These are phyloP conservation scores for Fusarium sterilihyphosum DNA, from an alignment of 2,329 filamentous ascomycete genomes.

Conservation along the genomic window DNA sequence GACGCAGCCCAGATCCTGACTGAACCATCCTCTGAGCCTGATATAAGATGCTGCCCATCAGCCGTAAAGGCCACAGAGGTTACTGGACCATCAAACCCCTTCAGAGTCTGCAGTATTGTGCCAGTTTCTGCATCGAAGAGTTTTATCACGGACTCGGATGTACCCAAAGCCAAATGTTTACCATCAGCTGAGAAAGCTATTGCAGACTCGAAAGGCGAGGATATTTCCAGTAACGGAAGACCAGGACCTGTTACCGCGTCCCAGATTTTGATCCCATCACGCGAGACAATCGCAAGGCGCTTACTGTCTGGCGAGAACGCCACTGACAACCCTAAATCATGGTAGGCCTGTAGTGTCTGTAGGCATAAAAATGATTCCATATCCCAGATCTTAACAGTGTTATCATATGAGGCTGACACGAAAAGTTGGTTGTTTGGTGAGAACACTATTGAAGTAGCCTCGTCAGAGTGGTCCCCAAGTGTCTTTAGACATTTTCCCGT, in stretches of 20 bases:
- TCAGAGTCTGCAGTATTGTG: fast-evolving
- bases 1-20: not conserved
- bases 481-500: fast-evolving
- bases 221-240: no score
- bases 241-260: fast-evolving
- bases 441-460: fast-evolving
- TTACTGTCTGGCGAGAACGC: not conserved
- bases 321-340: fast-evolving
- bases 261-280: fast-evolving
- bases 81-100: fast-evolving
- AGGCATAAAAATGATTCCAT: not conserved
- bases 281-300: not conserved
- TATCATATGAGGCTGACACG: fast-evolving
- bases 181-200: not conserved
- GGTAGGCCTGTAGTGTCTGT: not conserved
- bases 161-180: not conserved
- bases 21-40: fast-evolving
- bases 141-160: no score
- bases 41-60: fast-evolving
- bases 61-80: fast-evolving
- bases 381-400: fast-evolving
- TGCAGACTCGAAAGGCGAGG: fast-evolving
- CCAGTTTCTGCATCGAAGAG: no score
- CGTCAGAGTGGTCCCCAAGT: fast-evolving
- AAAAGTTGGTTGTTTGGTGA: fast-evolving